Percentiles rank a stretch among this genome's conserved stretches.
Evolutionary conservation across 306 rosid species (phyloP).

Genomic region (Quillaja saponaria): DNA sequence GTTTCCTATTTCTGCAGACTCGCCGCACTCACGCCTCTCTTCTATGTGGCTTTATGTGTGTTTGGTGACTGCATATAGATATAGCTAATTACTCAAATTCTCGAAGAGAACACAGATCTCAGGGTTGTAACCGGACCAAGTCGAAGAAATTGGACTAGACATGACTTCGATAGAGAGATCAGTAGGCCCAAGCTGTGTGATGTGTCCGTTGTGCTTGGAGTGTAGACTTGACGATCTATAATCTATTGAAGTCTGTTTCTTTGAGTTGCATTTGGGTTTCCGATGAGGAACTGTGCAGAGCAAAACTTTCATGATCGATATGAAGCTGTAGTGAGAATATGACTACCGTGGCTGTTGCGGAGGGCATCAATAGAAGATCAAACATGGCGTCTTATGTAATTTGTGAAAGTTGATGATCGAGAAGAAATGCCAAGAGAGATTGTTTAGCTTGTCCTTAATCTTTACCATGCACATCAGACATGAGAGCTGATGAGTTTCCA

Average conservation of each 20-base stretch:
- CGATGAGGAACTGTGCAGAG: slow-evolving; percentile 83
- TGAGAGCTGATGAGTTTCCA: slow-evolving; percentile 80
- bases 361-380: slow-evolving; percentile 75
- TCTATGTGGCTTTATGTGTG: too few relatives aligned
- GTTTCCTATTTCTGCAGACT: too few relatives aligned
- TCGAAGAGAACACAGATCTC: slow-evolving; percentile 63
- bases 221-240: too few relatives aligned
- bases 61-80: slow-evolving; percentile 14
- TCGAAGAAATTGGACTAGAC: slow-evolving; percentile 78
- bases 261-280: too few relatives aligned
- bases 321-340: slow-evolving; percentile 56
- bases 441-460: too few relatives aligned
- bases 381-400: slow-evolving; percentile 73
- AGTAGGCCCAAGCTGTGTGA: slow-evolving; percentile 66
- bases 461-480: too few relatives aligned
- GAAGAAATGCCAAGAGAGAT: slow-evolving; percentile 88
- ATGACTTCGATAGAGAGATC: slow-evolving; percentile 69
- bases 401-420: slow-evolving; percentile 80
- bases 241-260: too few relatives aligned
- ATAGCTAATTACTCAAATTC: slow-evolving; percentile 8
- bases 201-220: too few relatives aligned
- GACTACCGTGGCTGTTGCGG: slow-evolving; percentile 40
- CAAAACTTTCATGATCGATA: slow-evolving; percentile 69
- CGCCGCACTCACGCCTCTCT: too few relatives aligned
- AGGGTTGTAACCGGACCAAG: slow-evolving; percentile 70